These are phyloP conservation scores for Talaromyces amestolkiae DNA, from an alignment of 2,329 filamentous ascomycete genomes.

Conservation along the genomic window DNA sequence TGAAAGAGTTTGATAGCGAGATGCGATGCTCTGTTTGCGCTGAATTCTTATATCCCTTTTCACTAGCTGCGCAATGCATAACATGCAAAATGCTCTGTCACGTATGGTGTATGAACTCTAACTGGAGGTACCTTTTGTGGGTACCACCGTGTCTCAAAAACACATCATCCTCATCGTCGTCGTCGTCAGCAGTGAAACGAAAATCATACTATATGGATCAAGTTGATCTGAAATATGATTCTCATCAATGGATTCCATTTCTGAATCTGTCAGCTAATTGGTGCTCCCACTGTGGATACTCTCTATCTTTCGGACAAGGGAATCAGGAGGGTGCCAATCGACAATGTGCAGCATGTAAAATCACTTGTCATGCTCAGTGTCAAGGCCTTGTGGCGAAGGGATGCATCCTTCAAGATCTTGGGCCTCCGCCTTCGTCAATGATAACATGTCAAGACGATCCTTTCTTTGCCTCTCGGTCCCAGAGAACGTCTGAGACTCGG, in stretches of 20 bases:
- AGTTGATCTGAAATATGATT: background rate
- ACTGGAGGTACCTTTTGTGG: background rate
- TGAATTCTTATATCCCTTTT: background rate
- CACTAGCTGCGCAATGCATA: constrained; percentile 6
- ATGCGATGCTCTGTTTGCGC: constrained; percentile 8
- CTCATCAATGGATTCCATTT: constrained; percentile 6
- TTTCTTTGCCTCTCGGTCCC: background rate
- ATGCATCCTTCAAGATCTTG: background rate
- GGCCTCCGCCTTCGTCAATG: background rate
- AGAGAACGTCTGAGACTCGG: background rate
- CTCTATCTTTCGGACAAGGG: constrained; percentile 9
- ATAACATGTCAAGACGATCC: background rate
- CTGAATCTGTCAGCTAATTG: constrained; percentile 7
- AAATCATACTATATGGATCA: background rate
- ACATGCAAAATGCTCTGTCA: constrained; percentile 10
- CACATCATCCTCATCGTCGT: background rate
- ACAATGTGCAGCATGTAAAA: background rate
- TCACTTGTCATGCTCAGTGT: constrained; percentile 9
- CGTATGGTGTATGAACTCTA: background rate
- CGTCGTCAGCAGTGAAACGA: background rate
- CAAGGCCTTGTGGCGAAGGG: background rate
- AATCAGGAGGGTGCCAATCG: constrained; percentile 8
- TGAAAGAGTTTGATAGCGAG: constrained; percentile 8
- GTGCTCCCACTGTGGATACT: constrained; percentile 4
- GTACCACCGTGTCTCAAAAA: constrained; percentile 3